Conservation (phyloP, 2,329 filamentous ascomycete species). For the Sclerotinia subarctica region DNA sequence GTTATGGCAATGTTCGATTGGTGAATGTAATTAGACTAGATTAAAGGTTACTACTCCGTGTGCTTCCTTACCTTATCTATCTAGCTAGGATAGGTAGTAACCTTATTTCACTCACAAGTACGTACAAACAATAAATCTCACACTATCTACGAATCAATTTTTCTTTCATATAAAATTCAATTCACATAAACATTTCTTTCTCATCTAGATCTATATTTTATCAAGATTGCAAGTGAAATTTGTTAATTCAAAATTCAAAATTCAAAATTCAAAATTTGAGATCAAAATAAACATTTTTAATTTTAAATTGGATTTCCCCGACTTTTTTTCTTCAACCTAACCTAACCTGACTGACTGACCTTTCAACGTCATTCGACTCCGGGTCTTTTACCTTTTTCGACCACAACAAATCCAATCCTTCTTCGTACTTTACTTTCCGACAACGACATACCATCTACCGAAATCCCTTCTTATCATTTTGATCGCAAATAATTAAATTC, state of each 20-base stretch:
- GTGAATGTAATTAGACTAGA: neutral
- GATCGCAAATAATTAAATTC: neutral
- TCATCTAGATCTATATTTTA: too few relatives aligned
- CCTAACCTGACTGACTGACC: too few relatives aligned
- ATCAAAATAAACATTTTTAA: slow-evolving; percentile 4
- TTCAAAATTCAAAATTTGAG: neutral
- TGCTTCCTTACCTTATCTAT: too few relatives aligned
- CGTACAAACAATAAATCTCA: neutral
- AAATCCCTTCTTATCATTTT: neutral
- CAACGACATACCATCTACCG: slow-evolving; percentile 1
- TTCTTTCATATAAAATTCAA: too few relatives aligned
- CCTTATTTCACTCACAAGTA: too few relatives aligned
- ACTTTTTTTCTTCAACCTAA: neutral
- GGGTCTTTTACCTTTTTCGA: neutral
- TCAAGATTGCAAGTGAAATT: too few relatives aligned
- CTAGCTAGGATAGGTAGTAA: too few relatives aligned
- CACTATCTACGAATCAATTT: too few relatives aligned
- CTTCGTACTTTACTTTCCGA: neutral
- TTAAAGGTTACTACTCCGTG: too few relatives aligned
- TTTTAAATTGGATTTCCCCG: neutral
- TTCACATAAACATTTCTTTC: too few relatives aligned
- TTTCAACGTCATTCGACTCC: slow-evolving; percentile 10
- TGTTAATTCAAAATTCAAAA: neutral
- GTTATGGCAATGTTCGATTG: too few relatives aligned
- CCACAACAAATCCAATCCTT: neutral